phyloP scores from a whole-genome alignment of 768 basidiomycete species.

The Cystobasidium ongulense region DNA sequence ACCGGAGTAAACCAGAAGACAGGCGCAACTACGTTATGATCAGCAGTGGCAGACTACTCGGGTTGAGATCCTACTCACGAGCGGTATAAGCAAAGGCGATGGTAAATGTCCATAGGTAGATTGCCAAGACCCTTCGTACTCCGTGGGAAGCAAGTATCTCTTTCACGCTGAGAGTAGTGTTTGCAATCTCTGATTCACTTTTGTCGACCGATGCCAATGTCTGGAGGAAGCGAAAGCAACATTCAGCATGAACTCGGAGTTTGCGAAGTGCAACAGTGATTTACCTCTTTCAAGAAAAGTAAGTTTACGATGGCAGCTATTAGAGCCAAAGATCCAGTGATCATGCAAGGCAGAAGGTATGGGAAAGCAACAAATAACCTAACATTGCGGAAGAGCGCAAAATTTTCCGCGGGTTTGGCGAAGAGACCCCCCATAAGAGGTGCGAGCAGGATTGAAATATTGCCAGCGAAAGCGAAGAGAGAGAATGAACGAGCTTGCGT shows the following conservation, averaged over 20 bases:
- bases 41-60: neutral
- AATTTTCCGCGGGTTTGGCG: constrained; percentile 30
- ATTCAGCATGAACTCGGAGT: neutral
- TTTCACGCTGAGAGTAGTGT: neutral
- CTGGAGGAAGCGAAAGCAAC: neutral
- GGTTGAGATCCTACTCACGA: neutral
- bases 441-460: constrained; percentile 29
- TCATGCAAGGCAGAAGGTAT: constrained; percentile 34
- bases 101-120: constrained; percentile 4
- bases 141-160: constrained; percentile 1
- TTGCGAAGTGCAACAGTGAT: neutral
- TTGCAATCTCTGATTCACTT: neutral
- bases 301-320: constrained; percentile 26
- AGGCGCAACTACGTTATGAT: neutral
- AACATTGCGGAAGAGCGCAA: constrained; percentile 20
- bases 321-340: constrained; percentile 25
- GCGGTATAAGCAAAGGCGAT: constrained; percentile 13
- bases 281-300: constrained; percentile 35
- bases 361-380: constrained; percentile 32
- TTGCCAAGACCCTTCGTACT: neutral
- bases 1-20: constrained; percentile 21
- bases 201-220: neutral
- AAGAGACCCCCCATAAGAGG: constrained; percentile 32
- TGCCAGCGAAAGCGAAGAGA: constrained; percentile 32
- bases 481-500: constrained; percentile 36